These are phyloP conservation scores for Durio zibethinus DNA, from an alignment of 345 rosid genomes.

Conservation along the genomic window DNA sequence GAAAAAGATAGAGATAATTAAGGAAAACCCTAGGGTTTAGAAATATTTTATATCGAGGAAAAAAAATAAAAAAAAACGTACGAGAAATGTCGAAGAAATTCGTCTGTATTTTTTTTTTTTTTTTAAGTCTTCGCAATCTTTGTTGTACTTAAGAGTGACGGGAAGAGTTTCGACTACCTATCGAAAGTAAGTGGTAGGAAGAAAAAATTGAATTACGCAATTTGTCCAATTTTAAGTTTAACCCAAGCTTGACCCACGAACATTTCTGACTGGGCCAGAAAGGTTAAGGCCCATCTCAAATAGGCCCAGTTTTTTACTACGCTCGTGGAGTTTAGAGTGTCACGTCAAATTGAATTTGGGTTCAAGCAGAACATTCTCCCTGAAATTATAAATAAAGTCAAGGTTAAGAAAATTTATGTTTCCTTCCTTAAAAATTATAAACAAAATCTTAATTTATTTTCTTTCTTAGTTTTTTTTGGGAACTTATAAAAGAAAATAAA, in stretches of 20 bases:
- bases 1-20: neutral
- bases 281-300: neutral
- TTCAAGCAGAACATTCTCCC: too few species aligned
- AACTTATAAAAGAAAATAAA: too few species aligned
- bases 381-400: too few species aligned
- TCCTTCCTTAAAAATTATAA: too few species aligned
- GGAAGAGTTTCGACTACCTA: neutral
- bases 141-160: neutral
- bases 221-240: neutral
- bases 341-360: too few species aligned
- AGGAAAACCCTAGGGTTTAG: neutral
- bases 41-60: neutral
- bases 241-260: neutral
- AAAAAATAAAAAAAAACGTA: neutral
- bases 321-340: too few species aligned
- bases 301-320: neutral
- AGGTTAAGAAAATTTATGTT: too few species aligned
- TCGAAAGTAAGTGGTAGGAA: neutral
- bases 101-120: neutral
- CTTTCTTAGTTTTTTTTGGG: too few species aligned
- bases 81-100: neutral
- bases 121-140: conserved; percentile 8
- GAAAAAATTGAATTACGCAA: neutral
- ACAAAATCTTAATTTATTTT: too few species aligned
- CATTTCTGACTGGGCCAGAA: neutral